Base-by-base conservation (phyloP, 805 yeast species). In the Wickerhamiella kurtzmanii region DNA sequence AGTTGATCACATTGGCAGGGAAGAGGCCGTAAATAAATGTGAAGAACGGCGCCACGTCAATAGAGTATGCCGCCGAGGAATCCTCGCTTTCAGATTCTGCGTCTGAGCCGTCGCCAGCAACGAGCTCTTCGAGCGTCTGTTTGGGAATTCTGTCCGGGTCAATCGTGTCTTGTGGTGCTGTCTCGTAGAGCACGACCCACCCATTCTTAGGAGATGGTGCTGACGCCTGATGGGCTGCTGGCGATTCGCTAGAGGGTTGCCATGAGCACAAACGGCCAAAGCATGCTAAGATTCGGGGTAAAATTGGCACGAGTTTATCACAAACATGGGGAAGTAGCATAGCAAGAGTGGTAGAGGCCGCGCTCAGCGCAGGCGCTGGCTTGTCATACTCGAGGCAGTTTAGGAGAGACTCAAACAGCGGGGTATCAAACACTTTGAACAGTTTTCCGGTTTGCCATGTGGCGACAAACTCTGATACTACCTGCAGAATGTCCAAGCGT, bases 11-110 rank as follows among this genome's bases (percentile, higher is more conserved):
- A 50, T 73, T 73, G 19, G 68, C 57, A 0, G 84, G 83, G 49
- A 69, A 79, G 11, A 78, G 57, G 0, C 80, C 83, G 52, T 79
- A 79, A 1, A 79, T 56, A 21, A 75, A 60, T 1, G 75, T 69
- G 45, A 68, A 69, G n/a, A 75, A 56, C 40, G 69, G 62, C 43
- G 58, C 60, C 40, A 63, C 50, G 44, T 65, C 54, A 13, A 66
- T 40, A 3, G 48, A 20, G 4, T 16, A 18, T 11, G 32, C 11
- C 6, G 15, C 17, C n/a, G 41, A 22, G 5, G 41, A 4, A 6
- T 21, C 32, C 28, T 44, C 50, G 4, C 6, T 16, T 13, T 44
- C 41, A 8, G 9, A 40, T 4, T 35, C 43, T 11, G 21, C 41
- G 8, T 47, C 50, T 18, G 6, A 18, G 13, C 20, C 39, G 4